Evolutionary conservation across 2,329 filamentous ascomycete genomes (phyloP), one percentile per base, ranked within the genome.

Genomic region (Cladosporium sp.): DNA sequence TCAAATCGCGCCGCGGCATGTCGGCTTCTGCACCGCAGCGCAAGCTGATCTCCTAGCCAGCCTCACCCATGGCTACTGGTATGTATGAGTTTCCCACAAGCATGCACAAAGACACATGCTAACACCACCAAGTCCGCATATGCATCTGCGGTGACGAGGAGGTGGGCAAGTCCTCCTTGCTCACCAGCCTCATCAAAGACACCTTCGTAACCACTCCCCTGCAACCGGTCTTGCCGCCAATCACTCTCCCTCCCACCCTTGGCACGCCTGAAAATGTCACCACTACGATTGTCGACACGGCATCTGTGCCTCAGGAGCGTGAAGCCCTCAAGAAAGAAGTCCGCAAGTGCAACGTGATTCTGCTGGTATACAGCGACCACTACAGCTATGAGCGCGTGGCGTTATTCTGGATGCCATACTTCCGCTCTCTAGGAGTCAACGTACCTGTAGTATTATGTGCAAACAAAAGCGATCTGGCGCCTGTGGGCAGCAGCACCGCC

Each of bases 381-480:
- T 99, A 99, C 79, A 97, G 92, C 81, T 99, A 97, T 78, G 94
- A 99, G 73, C 83, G 94, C 38, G 92, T 99, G 3, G 94, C 93
- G 3, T 81, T 99, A 47, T 99, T 97, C 75, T 99, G 94, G 94
- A 89, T 99, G 84, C 94, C 94, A 11, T 95, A 97, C 75, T 97
- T 99, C 71, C 89, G 94, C 61, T 96, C 92, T 3, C 84, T 99
- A 39, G 94, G 94, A n/a, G 94, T 99, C 71, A 99, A 99, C 72
- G 92, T 99, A 17, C 94, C 94, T 0, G 94, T 99, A 11, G 92
- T 99, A 45, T 79, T 99, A 59, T 97, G 94, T 70, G 92, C 94
- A 70, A 97, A 97, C 80, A 99, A 99, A 75, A 90, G 91, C n/a
- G 94, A 99, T 69, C 80, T 97, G 56, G 84, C 86, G 2, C 65